phyloP scores from a whole-genome alignment of 352 stramenopile genomes.

The Phytophthora hibernalis region DNA sequence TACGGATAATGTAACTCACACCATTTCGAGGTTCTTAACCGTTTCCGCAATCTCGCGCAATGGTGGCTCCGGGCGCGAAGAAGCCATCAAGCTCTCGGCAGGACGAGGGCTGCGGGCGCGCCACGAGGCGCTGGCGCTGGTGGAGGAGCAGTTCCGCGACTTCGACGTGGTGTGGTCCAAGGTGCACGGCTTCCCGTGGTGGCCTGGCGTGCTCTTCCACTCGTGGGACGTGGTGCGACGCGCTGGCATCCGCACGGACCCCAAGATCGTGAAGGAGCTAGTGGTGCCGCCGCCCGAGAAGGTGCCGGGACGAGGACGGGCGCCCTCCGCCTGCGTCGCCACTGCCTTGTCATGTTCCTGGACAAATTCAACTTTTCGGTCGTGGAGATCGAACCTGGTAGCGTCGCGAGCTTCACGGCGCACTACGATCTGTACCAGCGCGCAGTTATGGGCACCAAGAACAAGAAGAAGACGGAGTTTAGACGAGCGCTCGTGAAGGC shows the following conservation, averaged over 20 bases:
- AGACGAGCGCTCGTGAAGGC: constrained; percentile 45
- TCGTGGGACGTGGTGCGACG: constrained; percentile 59
- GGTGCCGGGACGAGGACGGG: constrained; percentile 36
- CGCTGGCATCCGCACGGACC: constrained; percentile 50
- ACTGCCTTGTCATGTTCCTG: constrained; percentile 70
- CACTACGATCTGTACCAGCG: constrained; percentile 52
- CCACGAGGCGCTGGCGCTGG: constrained; percentile 38
- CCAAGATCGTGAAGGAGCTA: constrained; percentile 41
- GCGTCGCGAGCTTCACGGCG: constrained; percentile 56
- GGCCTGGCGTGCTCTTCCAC: constrained; percentile 80
- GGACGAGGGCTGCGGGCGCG: constrained; percentile 35
- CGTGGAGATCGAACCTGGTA: constrained; percentile 43
- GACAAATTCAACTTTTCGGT: constrained; percentile 73
- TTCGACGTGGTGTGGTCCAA: constrained; percentile 86
- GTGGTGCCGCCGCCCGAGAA: constrained; percentile 49
- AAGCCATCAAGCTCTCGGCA: constrained; percentile 31
- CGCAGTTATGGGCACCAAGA: constrained; percentile 40
- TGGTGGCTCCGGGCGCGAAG: constrained; percentile 43
- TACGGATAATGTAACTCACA: too few relatives aligned
- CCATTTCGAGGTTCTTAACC: too few relatives aligned
- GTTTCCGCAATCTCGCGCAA: constrained; percentile 1
- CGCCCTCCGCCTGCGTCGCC: constrained; percentile 22
- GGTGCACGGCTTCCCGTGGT: constrained; percentile 75
- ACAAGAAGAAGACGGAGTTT: constrained; percentile 46
- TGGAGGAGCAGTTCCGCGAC: constrained; percentile 69